Percentiles rank a stretch among this genome's conserved stretches.
phyloP scores from a whole-genome alignment of 192 early-diverging fungal species.

The Glomus cerebriforme region DNA sequence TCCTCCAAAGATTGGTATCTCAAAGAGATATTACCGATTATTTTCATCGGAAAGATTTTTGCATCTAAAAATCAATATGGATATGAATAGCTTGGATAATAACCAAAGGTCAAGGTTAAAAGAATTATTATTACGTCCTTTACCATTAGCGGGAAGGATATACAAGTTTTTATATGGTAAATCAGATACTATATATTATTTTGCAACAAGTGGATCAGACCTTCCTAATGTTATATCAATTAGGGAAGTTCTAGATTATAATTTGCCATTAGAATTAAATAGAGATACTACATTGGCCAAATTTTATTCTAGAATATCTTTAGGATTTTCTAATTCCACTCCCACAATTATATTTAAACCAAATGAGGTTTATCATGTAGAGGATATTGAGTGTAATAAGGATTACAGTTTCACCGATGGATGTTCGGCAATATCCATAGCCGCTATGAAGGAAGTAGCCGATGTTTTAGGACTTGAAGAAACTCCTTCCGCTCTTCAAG shows the following conservation, averaged over 20 bases:
- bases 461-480: constrained; percentile 12
- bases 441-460: constrained; percentile 37
- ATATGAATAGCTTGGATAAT: not conserved
- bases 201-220: constrained; percentile 37
- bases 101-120: not conserved
- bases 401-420: constrained; percentile 45
- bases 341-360: constrained; percentile 33
- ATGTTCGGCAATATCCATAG: constrained; percentile 36
- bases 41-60: constrained; percentile 38
- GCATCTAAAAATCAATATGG: constrained; percentile 20
- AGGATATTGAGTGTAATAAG: constrained; percentile 10
- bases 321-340: constrained; percentile 38
- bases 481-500: constrained; percentile 41
- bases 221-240: not conserved
- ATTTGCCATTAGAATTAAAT: constrained; percentile 37
- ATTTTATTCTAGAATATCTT: constrained; percentile 36
- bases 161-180: constrained; percentile 41
- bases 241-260: constrained; percentile 35
- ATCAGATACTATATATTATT: constrained; percentile 32
- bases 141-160: constrained; percentile 29
- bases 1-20: constrained; percentile 22
- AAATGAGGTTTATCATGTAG: constrained; percentile 17
- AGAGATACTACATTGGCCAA: constrained; percentile 28
- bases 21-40: constrained; percentile 39
- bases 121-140: constrained; percentile 24